phyloP scores from a whole-genome alignment of 2,329 filamentous ascomycete genomes.

The Monilinia fructigena region DNA sequence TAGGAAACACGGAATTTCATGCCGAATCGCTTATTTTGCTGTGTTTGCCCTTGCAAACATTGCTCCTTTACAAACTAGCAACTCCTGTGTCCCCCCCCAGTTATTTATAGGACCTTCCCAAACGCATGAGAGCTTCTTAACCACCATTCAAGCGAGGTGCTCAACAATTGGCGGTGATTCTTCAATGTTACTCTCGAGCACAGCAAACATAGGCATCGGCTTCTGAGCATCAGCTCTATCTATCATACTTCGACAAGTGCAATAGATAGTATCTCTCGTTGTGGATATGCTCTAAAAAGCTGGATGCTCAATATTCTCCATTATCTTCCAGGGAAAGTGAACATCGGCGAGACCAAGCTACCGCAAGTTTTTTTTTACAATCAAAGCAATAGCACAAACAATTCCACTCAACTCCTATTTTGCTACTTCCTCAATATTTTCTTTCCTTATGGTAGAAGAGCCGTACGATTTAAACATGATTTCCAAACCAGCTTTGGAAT shows the following conservation, averaged over 20 bases:
- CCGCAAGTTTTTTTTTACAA: not conserved
- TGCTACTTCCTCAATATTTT: not conserved
- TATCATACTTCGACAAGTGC: too few species aligned
- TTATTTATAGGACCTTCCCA: too few species aligned
- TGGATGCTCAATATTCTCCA: too few species aligned
- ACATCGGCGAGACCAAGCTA: not conserved
- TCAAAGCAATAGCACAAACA: not conserved
- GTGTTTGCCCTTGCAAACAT: not conserved
- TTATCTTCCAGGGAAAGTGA: not conserved
- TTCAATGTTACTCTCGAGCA: not conserved
- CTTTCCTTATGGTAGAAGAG: too few species aligned
- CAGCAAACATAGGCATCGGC: not conserved
- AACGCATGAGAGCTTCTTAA: too few species aligned
- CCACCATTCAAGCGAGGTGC: too few species aligned
- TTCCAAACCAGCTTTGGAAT: conserved; percentile 26
- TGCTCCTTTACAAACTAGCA: not conserved
- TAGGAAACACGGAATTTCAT: not conserved
- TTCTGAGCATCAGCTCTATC: too few species aligned
- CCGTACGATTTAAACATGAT: not conserved
- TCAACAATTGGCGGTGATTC: too few species aligned
- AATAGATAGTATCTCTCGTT: too few species aligned
- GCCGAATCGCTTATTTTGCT: not conserved
- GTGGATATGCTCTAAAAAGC: too few species aligned
- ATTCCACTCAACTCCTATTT: too few species aligned
- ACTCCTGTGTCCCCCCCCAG: too few species aligned